Evolutionary conservation across 371 early-diverging fungal genomes (phyloP), one percentile per base, ranked within the genome.

Genomic region (Mucor ambiguus): DNA sequence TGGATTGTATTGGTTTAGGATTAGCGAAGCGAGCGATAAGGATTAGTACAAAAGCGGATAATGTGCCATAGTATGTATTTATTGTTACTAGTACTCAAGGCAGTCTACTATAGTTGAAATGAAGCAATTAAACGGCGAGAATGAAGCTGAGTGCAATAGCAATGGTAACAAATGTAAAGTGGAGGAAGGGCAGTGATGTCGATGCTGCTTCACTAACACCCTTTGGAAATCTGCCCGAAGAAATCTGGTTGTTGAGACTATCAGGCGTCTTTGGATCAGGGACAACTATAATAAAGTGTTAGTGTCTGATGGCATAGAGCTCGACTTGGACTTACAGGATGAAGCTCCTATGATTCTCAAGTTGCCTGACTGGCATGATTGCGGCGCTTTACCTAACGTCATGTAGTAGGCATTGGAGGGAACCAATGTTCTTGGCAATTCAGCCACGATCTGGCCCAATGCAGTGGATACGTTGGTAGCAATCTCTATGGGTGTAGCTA

Each of bases 1-100:
- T 60, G 5, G 61, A 66, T 60, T 55, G 66, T 35, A 55, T 76
- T 30, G 94, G 94, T 30, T 38, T 22, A 8, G 33, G 88, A 9
- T 94, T 91, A 74, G 85, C 54, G 68, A 79, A 22, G 86, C 88
- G 20, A 78, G 85, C 60, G 89, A 90, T 58, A 63, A 72, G 59
- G 67, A 76, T 57, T 90, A 60, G 63, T 35, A 70, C 81, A 64
- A 64, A 74, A 18, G 93, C 91, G 33, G 96, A 96, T 64, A 88
- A 90, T 72, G 82, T 89, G 96, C 14, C 96, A 96, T 70, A 94
- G 95, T 95, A 86, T 81, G 66, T 60, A 63, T 32, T 48, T 49
- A 33, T 16, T 49, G 24, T 26, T 26, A 44, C 6, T 26, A 14
- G 2, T 26, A 49, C 16, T 48, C 9, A 10, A 35, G 12, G 37